Evolutionary conservation across 805 yeast genomes (phyloP).

Genomic region (Gaillardinia entomophila): DNA sequence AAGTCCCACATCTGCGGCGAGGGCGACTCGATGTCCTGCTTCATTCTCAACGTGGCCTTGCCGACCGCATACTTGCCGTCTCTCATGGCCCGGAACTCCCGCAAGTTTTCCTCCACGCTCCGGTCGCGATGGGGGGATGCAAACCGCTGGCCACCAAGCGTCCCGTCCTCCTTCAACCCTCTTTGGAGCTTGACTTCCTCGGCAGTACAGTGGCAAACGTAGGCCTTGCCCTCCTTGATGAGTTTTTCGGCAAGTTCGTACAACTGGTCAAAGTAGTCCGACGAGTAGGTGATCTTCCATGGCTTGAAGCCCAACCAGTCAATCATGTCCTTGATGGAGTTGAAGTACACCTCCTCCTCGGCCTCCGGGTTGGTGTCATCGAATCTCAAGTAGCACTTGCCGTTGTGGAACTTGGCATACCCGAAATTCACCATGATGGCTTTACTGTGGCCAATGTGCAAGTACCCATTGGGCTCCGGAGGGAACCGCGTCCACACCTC

Average conservation of each 20-base stretch:
- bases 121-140: conserved; percentile 75
- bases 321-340: conserved; percentile 77
- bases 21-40: conserved; percentile 83
- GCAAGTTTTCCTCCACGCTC: conserved; percentile 67
- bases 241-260: conserved; percentile 85
- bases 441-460: conserved; percentile 96
- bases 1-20: conserved; percentile 99
- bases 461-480: conserved; percentile 96
- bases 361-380: conserved; percentile 99
- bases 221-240: conserved; percentile 67
- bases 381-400: conserved; percentile 85
- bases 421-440: conserved; percentile 98
- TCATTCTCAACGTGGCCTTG: conserved; percentile 94
- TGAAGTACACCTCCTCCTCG: conserved; percentile 88
- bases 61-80: conserved; percentile 87
- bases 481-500: conserved; percentile 93
- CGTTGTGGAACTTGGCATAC: conserved; percentile 82
- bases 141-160: conserved; percentile 86
- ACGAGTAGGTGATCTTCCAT: conserved; percentile 91
- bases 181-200: conserved; percentile 87
- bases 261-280: conserved; percentile 88
- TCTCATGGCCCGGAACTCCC: conserved; percentile 84
- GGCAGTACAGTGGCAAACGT: conserved; percentile 89
- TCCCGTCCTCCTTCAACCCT: conserved; percentile 88
- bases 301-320: conserved; percentile 94